phyloP scores from a whole-genome alignment of 495 filamentous ascomycete genomes.

The Annulohypoxylon nitens region DNA sequence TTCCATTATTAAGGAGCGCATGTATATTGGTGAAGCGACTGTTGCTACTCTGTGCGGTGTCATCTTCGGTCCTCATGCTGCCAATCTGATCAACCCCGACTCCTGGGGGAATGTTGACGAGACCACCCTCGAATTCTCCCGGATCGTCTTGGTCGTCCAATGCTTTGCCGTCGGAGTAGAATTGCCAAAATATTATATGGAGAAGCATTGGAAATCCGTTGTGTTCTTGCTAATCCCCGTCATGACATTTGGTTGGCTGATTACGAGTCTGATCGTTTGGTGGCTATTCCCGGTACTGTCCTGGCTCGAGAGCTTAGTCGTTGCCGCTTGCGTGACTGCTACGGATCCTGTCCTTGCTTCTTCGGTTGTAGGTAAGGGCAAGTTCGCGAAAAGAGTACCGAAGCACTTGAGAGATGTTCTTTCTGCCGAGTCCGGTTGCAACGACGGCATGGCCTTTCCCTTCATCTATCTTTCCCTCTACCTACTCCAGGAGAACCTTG shows the following conservation, averaged over 20 bases:
- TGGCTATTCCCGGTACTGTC: conserved; percentile 86
- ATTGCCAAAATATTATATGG: conserved; percentile 98
- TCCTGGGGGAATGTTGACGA: conserved; percentile 95
- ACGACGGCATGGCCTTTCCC: conserved; percentile 99
- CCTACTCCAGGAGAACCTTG: conserved; percentile 80
- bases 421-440: conserved; percentile 98
- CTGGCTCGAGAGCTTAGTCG: conserved; percentile 88
- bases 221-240: conserved; percentile 89
- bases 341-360: conserved; percentile 98
- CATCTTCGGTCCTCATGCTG: conserved; percentile 96
- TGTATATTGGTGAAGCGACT: conserved; percentile 99
- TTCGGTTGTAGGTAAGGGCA: conserved; percentile 98
- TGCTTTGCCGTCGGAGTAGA: conserved; percentile 99
- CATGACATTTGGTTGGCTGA: conserved; percentile 97
- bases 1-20: conserved; percentile 95
- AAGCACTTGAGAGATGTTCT: conserved; percentile 96
- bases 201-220: conserved; percentile 96
- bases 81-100: conserved; percentile 86
- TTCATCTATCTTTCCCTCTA: conserved; percentile 96
- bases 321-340: conserved; percentile 95
- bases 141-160: conserved; percentile 97
- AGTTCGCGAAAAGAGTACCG: conserved; percentile 96
- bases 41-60: conserved; percentile 96
- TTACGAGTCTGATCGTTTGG: conserved; percentile 96
- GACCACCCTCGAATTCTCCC: conserved; percentile 95